Percentiles rank a stretch among this genome's conserved stretches.
These are phyloP conservation scores for Venturia carpophila DNA, from an alignment of 2,329 filamentous ascomycete species.

Conservation along the genomic window DNA sequence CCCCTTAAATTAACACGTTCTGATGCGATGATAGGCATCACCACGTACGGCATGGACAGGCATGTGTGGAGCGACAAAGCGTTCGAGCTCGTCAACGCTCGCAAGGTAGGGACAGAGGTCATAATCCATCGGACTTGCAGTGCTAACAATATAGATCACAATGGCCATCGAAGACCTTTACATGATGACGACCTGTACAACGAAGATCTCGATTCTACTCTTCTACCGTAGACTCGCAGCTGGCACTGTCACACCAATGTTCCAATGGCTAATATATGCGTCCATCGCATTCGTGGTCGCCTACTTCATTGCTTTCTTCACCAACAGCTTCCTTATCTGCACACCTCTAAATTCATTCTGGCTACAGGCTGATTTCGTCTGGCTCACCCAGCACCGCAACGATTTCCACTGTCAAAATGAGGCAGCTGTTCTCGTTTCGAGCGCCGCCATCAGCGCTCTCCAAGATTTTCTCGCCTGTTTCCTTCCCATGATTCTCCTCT, in stretches of 20 bases:
- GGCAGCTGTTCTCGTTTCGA: conserved; percentile 18
- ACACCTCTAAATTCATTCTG: conserved; percentile 22
- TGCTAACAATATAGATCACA: conserved; percentile 19
- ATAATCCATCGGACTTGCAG: conserved; percentile 24
- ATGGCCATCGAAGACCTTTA: conserved; percentile 21
- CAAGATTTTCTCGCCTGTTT: conserved; percentile 23
- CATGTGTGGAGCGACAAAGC: conserved; percentile 8
- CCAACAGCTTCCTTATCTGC: conserved; percentile 21
- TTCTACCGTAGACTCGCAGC: conserved; percentile 23
- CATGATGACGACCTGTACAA: conserved; percentile 20
- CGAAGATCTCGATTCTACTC: conserved; percentile 22
- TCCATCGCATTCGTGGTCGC: conserved; percentile 18
- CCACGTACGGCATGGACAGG: conserved; percentile 16
- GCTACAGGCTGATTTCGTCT: conserved; percentile 20
- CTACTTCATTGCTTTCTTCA: conserved; percentile 21
- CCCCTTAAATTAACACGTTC: conserved; percentile 16
- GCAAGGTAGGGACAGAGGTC: conserved; percentile 20
- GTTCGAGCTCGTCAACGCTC: background rate
- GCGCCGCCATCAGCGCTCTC: conserved; percentile 20
- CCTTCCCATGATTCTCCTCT: conserved; percentile 22
- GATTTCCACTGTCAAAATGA: conserved; percentile 22
- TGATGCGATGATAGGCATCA: conserved; percentile 14
- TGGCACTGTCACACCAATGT: conserved; percentile 9
- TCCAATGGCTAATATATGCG: conserved; percentile 8
- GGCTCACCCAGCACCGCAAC: conserved; percentile 18